phyloP scores from a whole-genome alignment of 2,329 filamentous ascomycete species.

The Ceratocystis cacaofunesta region DNA sequence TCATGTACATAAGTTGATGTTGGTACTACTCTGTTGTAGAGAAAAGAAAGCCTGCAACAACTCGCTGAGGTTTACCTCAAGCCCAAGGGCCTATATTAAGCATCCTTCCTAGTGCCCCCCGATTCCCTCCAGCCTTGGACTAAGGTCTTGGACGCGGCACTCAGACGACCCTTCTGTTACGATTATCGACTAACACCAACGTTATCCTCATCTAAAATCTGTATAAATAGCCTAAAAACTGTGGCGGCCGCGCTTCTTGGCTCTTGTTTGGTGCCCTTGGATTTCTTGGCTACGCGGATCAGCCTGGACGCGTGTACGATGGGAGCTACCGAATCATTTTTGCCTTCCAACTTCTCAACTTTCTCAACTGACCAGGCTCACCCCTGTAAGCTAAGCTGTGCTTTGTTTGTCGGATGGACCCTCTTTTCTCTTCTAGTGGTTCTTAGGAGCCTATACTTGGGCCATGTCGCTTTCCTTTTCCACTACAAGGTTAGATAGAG shows the following conservation, averaged over 20 bases:
- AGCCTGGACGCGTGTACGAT: background rate
- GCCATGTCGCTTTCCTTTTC: background rate
- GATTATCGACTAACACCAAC: background rate
- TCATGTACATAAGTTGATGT: background rate
- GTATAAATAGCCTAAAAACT: background rate
- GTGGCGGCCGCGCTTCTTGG: background rate
- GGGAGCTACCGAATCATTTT: background rate
- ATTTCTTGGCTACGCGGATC: conserved; percentile 1
- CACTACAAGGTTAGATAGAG: background rate
- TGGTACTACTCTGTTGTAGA: background rate
- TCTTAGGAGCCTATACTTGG: conserved; percentile 2
- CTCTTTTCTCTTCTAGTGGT: background rate
- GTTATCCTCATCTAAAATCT: background rate
- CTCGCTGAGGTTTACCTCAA: background rate
- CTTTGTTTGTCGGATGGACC: background rate
- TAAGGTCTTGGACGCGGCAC: background rate
- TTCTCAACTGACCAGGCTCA: background rate
- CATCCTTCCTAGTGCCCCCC: background rate
- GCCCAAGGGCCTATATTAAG: background rate
- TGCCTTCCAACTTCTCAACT: background rate
- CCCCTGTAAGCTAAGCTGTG: background rate
- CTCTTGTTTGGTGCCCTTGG: background rate
- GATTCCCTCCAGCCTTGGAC: background rate
- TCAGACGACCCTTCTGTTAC: background rate
- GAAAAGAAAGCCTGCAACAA: background rate